Conservation (phyloP, 371 early-diverging fungal genomes). For the Apophysomyces elegans region DNA sequence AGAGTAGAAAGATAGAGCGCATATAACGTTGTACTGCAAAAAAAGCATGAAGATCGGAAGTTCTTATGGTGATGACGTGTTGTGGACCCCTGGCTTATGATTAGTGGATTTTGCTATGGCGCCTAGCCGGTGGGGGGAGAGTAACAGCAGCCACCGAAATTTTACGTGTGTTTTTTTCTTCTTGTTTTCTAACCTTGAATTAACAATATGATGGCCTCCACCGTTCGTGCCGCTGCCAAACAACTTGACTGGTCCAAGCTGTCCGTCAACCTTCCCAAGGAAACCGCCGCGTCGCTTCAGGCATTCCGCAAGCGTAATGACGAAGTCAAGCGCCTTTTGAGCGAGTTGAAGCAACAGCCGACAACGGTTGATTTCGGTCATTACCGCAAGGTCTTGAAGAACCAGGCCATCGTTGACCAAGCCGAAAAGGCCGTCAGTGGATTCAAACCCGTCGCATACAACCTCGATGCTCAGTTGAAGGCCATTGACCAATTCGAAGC, state of each 20-base stretch:
- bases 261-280: slow-evolving; percentile 82
- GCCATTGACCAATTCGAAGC: slow-evolving; percentile 87
- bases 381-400: slow-evolving; percentile 87
- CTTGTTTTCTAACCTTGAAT: slow-evolving; percentile 2
- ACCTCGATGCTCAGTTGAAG: slow-evolving; percentile 85
- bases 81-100: neutral
- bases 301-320: slow-evolving; percentile 97
- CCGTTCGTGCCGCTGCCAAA: slow-evolving; percentile 64
- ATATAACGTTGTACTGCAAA: no score
- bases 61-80: no score
- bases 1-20: no score
- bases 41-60: no score
- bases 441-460: slow-evolving; percentile 86
- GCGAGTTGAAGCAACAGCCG: slow-evolving; percentile 82
- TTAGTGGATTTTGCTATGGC: neutral
- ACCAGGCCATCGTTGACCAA: slow-evolving; percentile 86
- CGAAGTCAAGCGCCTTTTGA: slow-evolving; percentile 81
- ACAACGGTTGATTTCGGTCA: slow-evolving; percentile 85
- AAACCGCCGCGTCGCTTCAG: slow-evolving; percentile 84
- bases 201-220: slow-evolving; percentile 29
- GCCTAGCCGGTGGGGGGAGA: neutral
- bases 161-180: slow-evolving; percentile 11
- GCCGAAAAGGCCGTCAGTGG: slow-evolving; percentile 83
- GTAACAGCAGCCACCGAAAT: neutral
- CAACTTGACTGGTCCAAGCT: slow-evolving; percentile 90